These are phyloP conservation scores for Thelonectria blattea DNA, from an alignment of 2,329 filamentous ascomycete species.

Conservation along the genomic window DNA sequence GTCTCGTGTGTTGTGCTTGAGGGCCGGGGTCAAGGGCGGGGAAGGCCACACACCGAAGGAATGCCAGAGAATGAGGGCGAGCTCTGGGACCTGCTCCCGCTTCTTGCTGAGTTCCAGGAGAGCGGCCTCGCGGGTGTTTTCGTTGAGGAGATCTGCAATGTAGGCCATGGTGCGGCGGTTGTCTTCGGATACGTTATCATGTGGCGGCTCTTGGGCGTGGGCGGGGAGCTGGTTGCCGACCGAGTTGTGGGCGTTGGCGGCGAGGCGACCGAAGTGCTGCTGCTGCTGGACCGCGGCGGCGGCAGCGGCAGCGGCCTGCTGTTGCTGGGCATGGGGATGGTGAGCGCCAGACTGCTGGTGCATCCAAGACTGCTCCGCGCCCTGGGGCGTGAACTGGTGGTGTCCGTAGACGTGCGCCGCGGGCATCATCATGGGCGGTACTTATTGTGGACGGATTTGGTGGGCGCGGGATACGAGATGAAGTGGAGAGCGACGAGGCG, in stretches of 20 bases:
- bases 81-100: slow-evolving; percentile 94
- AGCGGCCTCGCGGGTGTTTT: slow-evolving; percentile 85
- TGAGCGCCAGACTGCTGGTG: slow-evolving; percentile 66
- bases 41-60: slow-evolving; percentile 77
- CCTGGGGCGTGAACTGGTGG: slow-evolving; percentile 69
- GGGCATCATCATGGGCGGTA: slow-evolving; percentile 61
- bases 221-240: slow-evolving; percentile 49
- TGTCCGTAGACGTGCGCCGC: slow-evolving; percentile 71
- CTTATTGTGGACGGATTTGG: slow-evolving; percentile 20
- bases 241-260: slow-evolving; percentile 64
- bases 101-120: slow-evolving; percentile 98
- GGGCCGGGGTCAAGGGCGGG: slow-evolving; percentile 8
- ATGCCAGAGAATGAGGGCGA: slow-evolving; percentile 96
- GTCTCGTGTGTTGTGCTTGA: not conserved
- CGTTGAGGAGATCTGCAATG: slow-evolving; percentile 89
- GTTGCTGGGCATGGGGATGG: slow-evolving; percentile 64
- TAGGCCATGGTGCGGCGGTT: slow-evolving; percentile 91
- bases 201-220: slow-evolving; percentile 60
- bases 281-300: slow-evolving; percentile 57
- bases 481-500: not conserved
- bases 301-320: slow-evolving; percentile 48
- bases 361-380: slow-evolving; percentile 67
- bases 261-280: slow-evolving; percentile 76
- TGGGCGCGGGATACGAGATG: slow-evolving; percentile 2
- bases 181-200: slow-evolving; percentile 82